Evolutionary conservation across 805 yeast genomes (phyloP).

Genomic region (Pichia manshurica): DNA sequence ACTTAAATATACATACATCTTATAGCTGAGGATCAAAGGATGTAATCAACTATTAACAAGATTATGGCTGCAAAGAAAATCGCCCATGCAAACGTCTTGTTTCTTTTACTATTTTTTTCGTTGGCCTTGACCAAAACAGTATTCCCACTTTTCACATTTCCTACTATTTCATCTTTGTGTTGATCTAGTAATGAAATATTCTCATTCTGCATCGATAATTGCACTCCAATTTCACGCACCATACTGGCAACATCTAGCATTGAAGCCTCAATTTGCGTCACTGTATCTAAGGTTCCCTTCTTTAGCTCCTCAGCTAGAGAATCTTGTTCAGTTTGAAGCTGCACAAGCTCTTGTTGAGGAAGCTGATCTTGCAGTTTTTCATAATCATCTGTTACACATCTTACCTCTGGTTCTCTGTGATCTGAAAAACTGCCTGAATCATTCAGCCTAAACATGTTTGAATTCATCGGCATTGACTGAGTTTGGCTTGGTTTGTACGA

Average conservation of each 20-base stretch:
- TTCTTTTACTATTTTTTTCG: constrained; percentile 54
- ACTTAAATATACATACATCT: no score
- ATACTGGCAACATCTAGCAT: constrained; percentile 69
- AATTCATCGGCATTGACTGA: not conserved
- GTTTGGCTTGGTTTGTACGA: not conserved
- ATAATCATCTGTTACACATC: constrained; percentile 30
- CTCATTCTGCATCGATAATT: constrained; percentile 66
- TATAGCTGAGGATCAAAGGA: constrained; percentile 26
- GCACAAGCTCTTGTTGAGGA: constrained; percentile 50
- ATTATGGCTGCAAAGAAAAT: constrained; percentile 54
- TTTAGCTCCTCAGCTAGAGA: constrained; percentile 47
- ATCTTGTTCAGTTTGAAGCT: constrained; percentile 54
- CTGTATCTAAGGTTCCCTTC: constrained; percentile 54
- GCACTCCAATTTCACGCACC: constrained; percentile 69
- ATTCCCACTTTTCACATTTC: constrained; percentile 68
- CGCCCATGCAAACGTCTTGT: constrained; percentile 48
- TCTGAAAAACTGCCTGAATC: not conserved
- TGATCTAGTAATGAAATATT: constrained; percentile 58
- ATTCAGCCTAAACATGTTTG: not conserved
- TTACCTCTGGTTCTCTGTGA: not conserved
- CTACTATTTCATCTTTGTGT: constrained; percentile 59
- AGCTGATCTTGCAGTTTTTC: constrained; percentile 28
- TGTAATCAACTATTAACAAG: constrained; percentile 49
- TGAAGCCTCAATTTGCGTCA: constrained; percentile 53
- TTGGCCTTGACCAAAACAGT: constrained; percentile 63